Conservation (phyloP, 2,329 filamentous ascomycete genomes). For the Zasmidium citrigriseum region DNA sequence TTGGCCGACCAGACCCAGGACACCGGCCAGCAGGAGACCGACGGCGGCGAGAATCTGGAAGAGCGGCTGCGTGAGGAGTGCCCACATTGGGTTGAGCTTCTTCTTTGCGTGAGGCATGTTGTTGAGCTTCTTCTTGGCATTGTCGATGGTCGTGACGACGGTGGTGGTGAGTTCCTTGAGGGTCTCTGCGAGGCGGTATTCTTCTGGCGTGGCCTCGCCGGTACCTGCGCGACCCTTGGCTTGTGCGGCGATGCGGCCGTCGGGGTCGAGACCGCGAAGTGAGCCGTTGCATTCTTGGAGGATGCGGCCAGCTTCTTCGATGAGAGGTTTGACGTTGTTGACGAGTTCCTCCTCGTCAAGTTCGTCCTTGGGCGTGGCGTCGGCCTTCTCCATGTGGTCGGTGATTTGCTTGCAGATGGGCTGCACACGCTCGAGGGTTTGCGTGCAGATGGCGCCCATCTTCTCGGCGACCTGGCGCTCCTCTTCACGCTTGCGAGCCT, state of each 20-base stretch:
- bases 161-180: slow-evolving; percentile 83
- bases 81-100: slow-evolving; percentile 89
- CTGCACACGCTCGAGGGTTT: slow-evolving; percentile 79
- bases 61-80: slow-evolving; percentile 76
- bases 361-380: slow-evolving; percentile 80
- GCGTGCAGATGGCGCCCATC: slow-evolving; percentile 71
- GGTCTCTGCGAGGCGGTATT: slow-evolving; percentile 79
- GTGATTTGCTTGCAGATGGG: slow-evolving; percentile 86
- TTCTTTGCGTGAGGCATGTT: slow-evolving; percentile 95
- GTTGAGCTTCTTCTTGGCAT: slow-evolving; percentile 82
- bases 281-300: slow-evolving; percentile 83
- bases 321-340: slow-evolving; percentile 79
- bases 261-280: slow-evolving; percentile 85
- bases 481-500: slow-evolving; percentile 57
- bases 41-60: slow-evolving; percentile 93
- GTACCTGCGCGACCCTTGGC: slow-evolving; percentile 79
- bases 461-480: slow-evolving; percentile 77
- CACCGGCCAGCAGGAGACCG: slow-evolving; percentile 77
- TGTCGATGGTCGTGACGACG: slow-evolving; percentile 81
- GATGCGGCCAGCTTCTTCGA: slow-evolving; percentile 81
- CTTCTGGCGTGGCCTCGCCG: slow-evolving; percentile 76
- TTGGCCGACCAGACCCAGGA: slow-evolving; percentile 80
- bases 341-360: slow-evolving; percentile 89
- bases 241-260: slow-evolving; percentile 79
- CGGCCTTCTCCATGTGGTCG: slow-evolving; percentile 77